Evolutionary conservation across 73 alveolate genomes (phyloP).

Genomic region (Symbiodinium natans): DNA sequence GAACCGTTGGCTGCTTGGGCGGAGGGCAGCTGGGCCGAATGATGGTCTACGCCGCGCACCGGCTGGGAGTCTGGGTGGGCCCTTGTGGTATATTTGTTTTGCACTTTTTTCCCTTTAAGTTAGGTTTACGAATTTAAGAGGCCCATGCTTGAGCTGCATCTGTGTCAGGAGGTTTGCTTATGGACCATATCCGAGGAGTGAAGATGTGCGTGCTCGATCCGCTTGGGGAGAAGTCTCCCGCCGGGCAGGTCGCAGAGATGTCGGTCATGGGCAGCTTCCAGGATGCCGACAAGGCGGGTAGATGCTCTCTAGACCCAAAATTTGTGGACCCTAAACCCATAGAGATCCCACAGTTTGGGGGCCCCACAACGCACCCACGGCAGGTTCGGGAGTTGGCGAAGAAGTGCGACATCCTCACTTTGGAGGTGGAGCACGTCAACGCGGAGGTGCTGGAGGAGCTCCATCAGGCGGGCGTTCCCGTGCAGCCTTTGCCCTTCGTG

Average conservation of each 20-base stretch:
- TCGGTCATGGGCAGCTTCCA: slow-evolving; percentile 63
- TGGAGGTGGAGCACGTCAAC: slow-evolving; percentile 89
- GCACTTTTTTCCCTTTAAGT: too few relatives aligned
- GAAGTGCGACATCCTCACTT: slow-evolving; percentile 59
- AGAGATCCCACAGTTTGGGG: too few relatives aligned
- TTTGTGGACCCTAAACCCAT: too few relatives aligned
- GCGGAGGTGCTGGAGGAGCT: slow-evolving; percentile 76
- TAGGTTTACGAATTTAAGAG: too few relatives aligned
- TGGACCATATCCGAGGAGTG: background rate
- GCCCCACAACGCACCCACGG: slow-evolving; percentile 25
- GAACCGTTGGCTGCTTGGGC: slow-evolving; percentile 77
- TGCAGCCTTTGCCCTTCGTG: slow-evolving; percentile 63
- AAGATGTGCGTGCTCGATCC: slow-evolving; percentile 53
- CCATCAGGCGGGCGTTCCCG: slow-evolving; percentile 67
- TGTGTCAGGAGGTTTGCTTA: too few relatives aligned
- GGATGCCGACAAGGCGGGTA: slow-evolving; percentile 48
- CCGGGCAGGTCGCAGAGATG: slow-evolving; percentile 64
- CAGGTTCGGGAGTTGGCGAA: slow-evolving; percentile 44
- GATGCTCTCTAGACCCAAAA: too few relatives aligned
- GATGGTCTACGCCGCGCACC: slow-evolving; percentile 74
- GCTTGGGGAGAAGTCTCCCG: slow-evolving; percentile 43
- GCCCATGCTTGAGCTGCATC: too few relatives aligned
- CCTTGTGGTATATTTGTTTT: too few relatives aligned
- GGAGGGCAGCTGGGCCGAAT: slow-evolving; percentile 94
- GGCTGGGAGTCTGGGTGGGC: slow-evolving; percentile 4